phyloP scores from a whole-genome alignment of 768 basidiomycete species.

The Candolleomyces aberdarensis region DNA sequence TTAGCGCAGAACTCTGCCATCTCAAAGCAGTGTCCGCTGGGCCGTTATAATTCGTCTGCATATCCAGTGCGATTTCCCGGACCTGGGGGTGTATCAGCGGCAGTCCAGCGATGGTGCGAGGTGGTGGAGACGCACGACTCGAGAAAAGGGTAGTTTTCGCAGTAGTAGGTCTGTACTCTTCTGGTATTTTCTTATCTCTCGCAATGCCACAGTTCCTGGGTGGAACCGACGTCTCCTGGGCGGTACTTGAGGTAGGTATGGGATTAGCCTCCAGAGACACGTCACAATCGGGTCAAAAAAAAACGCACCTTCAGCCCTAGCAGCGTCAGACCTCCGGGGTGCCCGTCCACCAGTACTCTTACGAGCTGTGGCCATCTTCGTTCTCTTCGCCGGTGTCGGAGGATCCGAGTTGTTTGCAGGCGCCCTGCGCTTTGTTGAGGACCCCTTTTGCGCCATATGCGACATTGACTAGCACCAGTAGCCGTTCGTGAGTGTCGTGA shows the following conservation, averaged over 20 bases:
- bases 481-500: conserved; percentile 6
- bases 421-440: conserved; percentile 44
- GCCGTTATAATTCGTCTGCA: conserved; percentile 75
- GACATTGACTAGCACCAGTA: conserved; percentile 45
- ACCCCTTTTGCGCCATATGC: conserved; percentile 60
- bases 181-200: conserved; percentile 94
- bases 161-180: conserved; percentile 88
- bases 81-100: conserved; percentile 49
- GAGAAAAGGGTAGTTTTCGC: conserved; percentile 87
- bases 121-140: conserved; percentile 59
- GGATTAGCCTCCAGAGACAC: neutral
- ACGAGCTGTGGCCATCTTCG: conserved; percentile 62
- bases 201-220: conserved; percentile 86
- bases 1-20: conserved; percentile 94
- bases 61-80: conserved; percentile 89
- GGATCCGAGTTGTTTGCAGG: conserved; percentile 40
- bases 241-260: conserved; percentile 10
- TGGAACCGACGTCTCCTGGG: conserved; percentile 69
- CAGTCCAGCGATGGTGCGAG: neutral
- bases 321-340: conserved; percentile 32
- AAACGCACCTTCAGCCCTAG: conserved; percentile 6
- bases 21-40: conserved; percentile 62
- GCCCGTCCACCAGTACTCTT: conserved; percentile 78
- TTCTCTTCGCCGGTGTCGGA: conserved; percentile 49
- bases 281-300: neutral